phyloP scores from a whole-genome alignment of 108 stramenopile genomes.

The Schizochytrium sp. region DNA sequence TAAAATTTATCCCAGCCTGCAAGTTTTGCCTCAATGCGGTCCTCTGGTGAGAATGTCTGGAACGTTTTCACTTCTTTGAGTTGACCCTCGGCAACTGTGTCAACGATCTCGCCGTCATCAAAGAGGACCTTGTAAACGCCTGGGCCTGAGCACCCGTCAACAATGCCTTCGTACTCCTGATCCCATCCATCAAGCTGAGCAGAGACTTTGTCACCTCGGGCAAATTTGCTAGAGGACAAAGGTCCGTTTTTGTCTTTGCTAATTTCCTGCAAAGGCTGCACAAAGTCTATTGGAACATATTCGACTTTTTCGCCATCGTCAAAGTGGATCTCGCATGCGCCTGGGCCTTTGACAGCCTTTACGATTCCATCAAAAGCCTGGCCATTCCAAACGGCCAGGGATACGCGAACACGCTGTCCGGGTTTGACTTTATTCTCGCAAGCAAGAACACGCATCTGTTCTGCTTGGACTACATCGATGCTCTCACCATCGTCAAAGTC shows the following conservation, averaged over 20 bases:
- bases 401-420: background rate
- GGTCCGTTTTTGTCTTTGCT: background rate
- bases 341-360: background rate
- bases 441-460: background rate
- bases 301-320: background rate
- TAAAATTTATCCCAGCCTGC: background rate
- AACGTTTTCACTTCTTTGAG: background rate
- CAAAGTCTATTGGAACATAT: background rate
- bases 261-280: background rate
- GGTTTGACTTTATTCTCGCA: background rate
- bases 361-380: background rate
- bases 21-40: background rate
- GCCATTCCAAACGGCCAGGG: background rate
- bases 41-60: background rate
- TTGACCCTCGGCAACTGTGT: background rate
- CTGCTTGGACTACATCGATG: background rate
- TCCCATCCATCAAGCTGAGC: background rate
- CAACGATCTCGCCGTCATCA: background rate
- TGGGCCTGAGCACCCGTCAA: background rate
- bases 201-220: background rate
- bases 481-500: conserved; percentile 1
- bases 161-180: background rate
- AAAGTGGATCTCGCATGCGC: background rate
- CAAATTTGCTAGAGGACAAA: background rate
- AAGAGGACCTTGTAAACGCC: background rate